Conservation (phyloP, 257 asterid genomes). For the Solanum bulbocastanum region DNA sequence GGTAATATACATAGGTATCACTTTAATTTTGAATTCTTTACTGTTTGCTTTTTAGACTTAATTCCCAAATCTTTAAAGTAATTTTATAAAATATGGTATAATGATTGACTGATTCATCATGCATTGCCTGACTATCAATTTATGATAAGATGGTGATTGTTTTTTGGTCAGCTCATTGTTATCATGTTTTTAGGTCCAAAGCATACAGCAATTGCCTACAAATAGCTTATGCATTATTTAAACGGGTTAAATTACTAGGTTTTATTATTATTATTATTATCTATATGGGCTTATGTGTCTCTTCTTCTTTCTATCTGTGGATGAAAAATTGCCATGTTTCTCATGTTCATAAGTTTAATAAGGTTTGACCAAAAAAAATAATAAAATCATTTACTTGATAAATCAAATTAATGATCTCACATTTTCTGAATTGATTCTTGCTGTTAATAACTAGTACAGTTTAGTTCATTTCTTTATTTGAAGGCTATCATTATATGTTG, state of each 20-base stretch:
- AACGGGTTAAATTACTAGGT: background rate
- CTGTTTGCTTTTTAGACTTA: conserved; percentile 19
- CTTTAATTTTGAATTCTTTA: conserved; percentile 3
- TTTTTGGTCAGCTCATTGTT: background rate
- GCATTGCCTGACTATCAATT: conserved; percentile 26
- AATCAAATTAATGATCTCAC: background rate
- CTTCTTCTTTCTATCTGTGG: background rate
- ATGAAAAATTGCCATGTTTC: background rate
- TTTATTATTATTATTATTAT: background rate
- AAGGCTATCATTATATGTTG: background rate
- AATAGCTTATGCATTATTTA: background rate
- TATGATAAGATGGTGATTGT: background rate
- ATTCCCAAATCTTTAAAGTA: conserved; percentile 15
- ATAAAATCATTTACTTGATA: background rate
- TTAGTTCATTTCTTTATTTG: background rate
- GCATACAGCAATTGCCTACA: background rate
- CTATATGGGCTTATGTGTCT: background rate
- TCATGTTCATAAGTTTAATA: background rate
- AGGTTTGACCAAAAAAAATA: background rate
- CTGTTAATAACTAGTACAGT: background rate
- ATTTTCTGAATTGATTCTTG: background rate
- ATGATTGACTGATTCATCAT: conserved; percentile 15
- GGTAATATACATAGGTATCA: conserved; percentile 19
- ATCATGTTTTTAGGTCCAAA: background rate
- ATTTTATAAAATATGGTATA: background rate